Evolutionary conservation across 257 asterid species (phyloP).

Genomic region (Solanum stenotomum): DNA sequence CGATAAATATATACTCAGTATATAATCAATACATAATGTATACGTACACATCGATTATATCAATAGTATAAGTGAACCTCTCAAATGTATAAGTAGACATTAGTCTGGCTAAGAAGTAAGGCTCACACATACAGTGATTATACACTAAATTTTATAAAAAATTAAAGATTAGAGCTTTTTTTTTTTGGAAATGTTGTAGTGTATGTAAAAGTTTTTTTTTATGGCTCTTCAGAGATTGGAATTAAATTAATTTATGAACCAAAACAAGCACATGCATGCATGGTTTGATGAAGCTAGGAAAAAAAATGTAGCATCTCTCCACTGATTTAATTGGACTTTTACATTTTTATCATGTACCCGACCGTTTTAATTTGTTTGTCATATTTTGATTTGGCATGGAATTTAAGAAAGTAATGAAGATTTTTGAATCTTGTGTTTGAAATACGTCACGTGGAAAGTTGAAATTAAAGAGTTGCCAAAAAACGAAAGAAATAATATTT

Average conservation of each 20-base stretch:
- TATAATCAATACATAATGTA: not conserved
- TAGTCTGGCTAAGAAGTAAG: not conserved
- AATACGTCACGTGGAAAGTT: accelerated
- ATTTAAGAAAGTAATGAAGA: accelerated
- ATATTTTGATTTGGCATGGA: too few relatives aligned
- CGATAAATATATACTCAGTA: not conserved
- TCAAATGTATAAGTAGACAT: not conserved
- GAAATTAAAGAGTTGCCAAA: not conserved
- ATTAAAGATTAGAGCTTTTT: not conserved
- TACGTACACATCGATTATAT: not conserved
- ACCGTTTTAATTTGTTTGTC: too few relatives aligned
- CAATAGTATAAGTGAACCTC: not conserved
- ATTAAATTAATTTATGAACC: not conserved
- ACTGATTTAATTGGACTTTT: not conserved
- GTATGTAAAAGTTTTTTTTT: not conserved
- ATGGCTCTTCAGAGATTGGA: not conserved
- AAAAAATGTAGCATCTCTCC: not conserved
- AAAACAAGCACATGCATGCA: not conserved
- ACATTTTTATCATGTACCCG: not conserved
- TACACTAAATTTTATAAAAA: not conserved
- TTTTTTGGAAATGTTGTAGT: not conserved
- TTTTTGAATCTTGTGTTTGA: too few relatives aligned
- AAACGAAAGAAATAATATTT: accelerated
- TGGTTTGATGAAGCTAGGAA: not conserved
- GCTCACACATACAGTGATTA: not conserved